phyloP scores from a whole-genome alignment of 78 protist species.

The Reticulomyxa filosa region DNA sequence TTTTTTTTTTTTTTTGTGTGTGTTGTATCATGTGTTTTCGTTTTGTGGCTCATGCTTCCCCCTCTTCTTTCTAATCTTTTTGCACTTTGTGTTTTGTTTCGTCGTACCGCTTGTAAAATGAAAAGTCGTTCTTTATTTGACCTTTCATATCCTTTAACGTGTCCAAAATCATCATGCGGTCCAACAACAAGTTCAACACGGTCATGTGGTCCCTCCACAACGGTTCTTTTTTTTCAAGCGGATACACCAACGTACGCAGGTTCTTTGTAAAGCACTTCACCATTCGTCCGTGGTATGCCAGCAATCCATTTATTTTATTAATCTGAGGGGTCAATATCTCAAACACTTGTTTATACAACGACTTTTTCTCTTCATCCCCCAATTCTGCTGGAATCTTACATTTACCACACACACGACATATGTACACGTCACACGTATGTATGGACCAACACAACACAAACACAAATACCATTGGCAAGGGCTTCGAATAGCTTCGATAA shows the following conservation, averaged over 20 bases:
- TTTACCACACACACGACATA: too few relatives aligned
- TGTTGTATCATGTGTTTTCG: too few relatives aligned
- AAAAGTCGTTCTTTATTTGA: neutral
- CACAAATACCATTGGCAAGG: too few relatives aligned
- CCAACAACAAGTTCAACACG: neutral
- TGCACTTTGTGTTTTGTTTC: too few relatives aligned
- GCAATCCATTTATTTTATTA: neutral
- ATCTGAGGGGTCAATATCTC: neutral
- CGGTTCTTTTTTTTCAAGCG: neutral
- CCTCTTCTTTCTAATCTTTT: too few relatives aligned
- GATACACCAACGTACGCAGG: neutral
- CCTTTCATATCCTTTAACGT: neutral
- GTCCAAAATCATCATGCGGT: neutral
- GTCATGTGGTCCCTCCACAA: neutral
- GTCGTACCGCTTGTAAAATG: constrained; percentile 5
- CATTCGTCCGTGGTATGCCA: neutral
- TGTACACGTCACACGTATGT: too few relatives aligned
- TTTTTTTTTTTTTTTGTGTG: too few relatives aligned
- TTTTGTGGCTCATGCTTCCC: too few relatives aligned
- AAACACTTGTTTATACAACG: neutral
- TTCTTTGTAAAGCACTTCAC: neutral
- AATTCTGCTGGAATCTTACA: too few relatives aligned
- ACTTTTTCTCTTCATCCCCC: neutral
- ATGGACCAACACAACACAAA: too few relatives aligned
- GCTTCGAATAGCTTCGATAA: too few relatives aligned